Evolutionary conservation across 768 basidiomycete genomes (phyloP).

Genomic region (Pulveroboletus sp.): DNA sequence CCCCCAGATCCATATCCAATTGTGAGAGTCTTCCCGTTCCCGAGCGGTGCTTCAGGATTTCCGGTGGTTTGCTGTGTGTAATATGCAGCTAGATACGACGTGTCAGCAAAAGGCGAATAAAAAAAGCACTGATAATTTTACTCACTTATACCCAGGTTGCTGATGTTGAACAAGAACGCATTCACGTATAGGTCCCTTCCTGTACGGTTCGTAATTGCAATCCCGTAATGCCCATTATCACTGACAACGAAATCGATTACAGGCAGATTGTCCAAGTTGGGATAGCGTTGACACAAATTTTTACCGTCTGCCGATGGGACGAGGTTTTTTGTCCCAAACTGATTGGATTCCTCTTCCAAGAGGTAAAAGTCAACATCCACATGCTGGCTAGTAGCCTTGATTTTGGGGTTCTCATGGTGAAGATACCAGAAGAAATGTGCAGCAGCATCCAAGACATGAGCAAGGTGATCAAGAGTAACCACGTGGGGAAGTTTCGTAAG

Average conservation of each 20-base stretch:
- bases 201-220: constrained; percentile 35
- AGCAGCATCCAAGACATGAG: constrained; percentile 9
- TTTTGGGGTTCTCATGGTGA: constrained; percentile 3
- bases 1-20: constrained; percentile 46
- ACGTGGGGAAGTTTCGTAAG: background rate
- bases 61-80: constrained; percentile 1
- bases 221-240: constrained; percentile 28
- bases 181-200: constrained; percentile 35
- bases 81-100: constrained; percentile 6
- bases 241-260: constrained; percentile 23
- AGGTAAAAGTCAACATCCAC: constrained; percentile 13
- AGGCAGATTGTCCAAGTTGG: too few species aligned
- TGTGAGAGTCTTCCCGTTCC: constrained; percentile 13
- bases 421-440: constrained; percentile 24
- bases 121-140: background rate
- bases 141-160: constrained; percentile 36
- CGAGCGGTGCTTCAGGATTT: constrained; percentile 7
- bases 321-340: background rate
- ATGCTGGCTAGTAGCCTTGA: background rate
- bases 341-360: background rate
- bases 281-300: background rate
- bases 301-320: background rate
- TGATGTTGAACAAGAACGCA: constrained; percentile 42
- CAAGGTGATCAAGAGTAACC: background rate
- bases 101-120: background rate